phyloP scores from a whole-genome alignment of 768 basidiomycete genomes.

The Mycena epipterygia region DNA sequence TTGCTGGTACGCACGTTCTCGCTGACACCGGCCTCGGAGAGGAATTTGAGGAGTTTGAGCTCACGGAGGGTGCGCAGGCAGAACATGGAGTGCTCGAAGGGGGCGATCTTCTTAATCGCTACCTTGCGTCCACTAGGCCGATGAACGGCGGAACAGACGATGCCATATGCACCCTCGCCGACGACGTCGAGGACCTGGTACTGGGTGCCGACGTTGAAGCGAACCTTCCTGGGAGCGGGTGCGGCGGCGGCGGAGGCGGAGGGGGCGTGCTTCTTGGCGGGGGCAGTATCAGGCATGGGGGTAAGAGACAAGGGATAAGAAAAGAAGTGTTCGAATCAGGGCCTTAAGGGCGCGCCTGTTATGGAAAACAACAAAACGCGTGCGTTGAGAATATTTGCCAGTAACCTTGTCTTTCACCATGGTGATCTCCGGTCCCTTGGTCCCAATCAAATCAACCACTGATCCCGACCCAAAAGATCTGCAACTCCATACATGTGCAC shows the following conservation, averaged over 20 bases:
- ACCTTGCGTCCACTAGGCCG: constrained; percentile 90
- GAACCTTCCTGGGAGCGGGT: constrained; percentile 85
- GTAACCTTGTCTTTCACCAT: constrained; percentile 21
- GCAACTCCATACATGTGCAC: constrained; percentile 16
- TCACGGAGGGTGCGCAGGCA: constrained; percentile 92
- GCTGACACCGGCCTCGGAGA: constrained; percentile 90
- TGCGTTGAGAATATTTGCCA: constrained; percentile 16
- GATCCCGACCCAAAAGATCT: constrained; percentile 20
- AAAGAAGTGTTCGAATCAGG: constrained; percentile 5
- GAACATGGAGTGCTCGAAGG: constrained; percentile 97
- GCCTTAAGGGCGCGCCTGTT: constrained; percentile 33
- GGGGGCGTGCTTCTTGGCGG: constrained; percentile 51
- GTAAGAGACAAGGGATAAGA: constrained; percentile 7
- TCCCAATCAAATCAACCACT: constrained; percentile 9
- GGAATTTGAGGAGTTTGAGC: constrained; percentile 85
- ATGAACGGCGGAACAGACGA: constrained; percentile 95
- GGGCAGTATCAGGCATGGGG: constrained; percentile 36
- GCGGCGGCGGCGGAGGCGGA: constrained; percentile 57
- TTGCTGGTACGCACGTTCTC: constrained; percentile 62
- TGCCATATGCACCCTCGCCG: constrained; percentile 94
- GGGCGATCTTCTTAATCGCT: constrained; percentile 96
- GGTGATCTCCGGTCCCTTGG: constrained; percentile 21
- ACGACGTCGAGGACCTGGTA: constrained; percentile 91
- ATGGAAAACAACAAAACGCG: constrained; percentile 30
- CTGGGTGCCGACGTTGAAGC: constrained; percentile 90